Evolutionary conservation across 768 basidiomycete genomes (phyloP), one percentile per base, ranked within the genome.

Genomic region (Fistulinella prunicolor): DNA sequence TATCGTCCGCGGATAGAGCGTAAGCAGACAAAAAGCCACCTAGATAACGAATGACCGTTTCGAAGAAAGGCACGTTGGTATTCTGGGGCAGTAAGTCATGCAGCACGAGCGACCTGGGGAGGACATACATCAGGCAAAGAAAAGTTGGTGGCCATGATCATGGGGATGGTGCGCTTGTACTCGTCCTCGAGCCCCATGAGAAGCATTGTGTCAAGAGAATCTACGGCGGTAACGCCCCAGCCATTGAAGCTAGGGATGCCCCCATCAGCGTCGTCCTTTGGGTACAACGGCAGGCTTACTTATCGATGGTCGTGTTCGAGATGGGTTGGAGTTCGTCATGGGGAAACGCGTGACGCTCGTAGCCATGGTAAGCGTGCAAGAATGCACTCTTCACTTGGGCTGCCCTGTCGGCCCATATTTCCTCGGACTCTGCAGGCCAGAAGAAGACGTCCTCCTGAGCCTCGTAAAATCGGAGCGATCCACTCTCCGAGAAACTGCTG

Each of bases 41-140:
- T 1, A 96, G 82, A 57, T 94, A 86, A 17, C 94, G 82, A 53
- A 95, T 95, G 22, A 85, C 80, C 0, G 90, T 94, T 71, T 94
- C 87, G 54, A 89, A 89, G 60, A 83, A 88, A 1, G 82, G 83
- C 1, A 64, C 66, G 14, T 13, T 62, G 70, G 42, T 55, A 66
- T 54, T 64, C 55, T 46, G 8, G 22, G 14, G 23, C 21, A 12
- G n/a, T n/a, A n/a, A n/a, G n/a, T n/a, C n/a, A n/a, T n/a, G n/a
- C n/a, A n/a, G n/a, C n/a, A n/a, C n/a, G n/a, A n/a, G n/a, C n/a
- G n/a, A n/a, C n/a, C n/a, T n/a, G n/a, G n/a, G 21, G 24, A 34
- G 14, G 28, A 16, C 61, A 65, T 58, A 79, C 81, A 38, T 66
- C 49, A 2, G 73, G 60, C 10, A 78, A 59, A 7, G 67, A 65